These are phyloP conservation scores for Cephalotrichum gorgonifer DNA, from an alignment of 2,329 filamentous ascomycete species.

Conservation along the genomic window DNA sequence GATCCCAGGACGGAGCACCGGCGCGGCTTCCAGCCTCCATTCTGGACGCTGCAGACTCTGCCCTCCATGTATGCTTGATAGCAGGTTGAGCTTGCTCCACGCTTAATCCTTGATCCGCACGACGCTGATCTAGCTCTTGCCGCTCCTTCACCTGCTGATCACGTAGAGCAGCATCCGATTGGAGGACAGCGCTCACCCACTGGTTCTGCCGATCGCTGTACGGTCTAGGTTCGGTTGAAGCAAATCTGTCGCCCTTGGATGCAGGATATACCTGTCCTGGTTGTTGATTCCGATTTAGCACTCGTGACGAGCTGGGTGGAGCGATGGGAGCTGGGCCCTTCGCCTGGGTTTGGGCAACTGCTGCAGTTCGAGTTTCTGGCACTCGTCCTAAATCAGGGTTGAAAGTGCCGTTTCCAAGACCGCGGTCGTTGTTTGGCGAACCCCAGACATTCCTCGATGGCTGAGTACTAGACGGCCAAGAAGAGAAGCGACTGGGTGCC, in stretches of 20 bases:
- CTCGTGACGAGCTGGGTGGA: slow-evolving; percentile 17
- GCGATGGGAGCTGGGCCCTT: slow-evolving; percentile 35
- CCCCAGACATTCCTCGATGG: slow-evolving; percentile 60
- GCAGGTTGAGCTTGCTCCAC: slow-evolving; percentile 33
- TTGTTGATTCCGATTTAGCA: not conserved
- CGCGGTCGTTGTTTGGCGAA: slow-evolving; percentile 58
- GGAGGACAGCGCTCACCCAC: slow-evolving; percentile 31
- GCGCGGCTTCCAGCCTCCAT: not conserved
- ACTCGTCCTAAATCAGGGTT: slow-evolving; percentile 47
- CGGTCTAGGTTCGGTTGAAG: not conserved
- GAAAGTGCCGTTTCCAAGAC: slow-evolving; percentile 71
- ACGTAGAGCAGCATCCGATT: slow-evolving; percentile 34
- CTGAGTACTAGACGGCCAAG: slow-evolving; percentile 16
- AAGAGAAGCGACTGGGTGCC: slow-evolving; percentile 1
- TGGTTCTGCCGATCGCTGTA: slow-evolving; percentile 17
- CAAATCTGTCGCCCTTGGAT: not conserved
- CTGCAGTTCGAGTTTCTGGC: slow-evolving; percentile 23
- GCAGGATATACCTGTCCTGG: not conserved
- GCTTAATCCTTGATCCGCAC: slow-evolving; percentile 32
- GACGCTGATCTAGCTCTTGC: slow-evolving; percentile 30
- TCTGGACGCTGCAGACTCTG: slow-evolving; percentile 17
- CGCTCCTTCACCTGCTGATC: slow-evolving; percentile 26
- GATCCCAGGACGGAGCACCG: not conserved
- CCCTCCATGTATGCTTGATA: slow-evolving; percentile 46
- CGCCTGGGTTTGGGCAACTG: slow-evolving; percentile 13